These are phyloP conservation scores for Cyanidioschyzon merolae DNA, from an alignment of 23 red algal genomes.

Conservation along the genomic window DNA sequence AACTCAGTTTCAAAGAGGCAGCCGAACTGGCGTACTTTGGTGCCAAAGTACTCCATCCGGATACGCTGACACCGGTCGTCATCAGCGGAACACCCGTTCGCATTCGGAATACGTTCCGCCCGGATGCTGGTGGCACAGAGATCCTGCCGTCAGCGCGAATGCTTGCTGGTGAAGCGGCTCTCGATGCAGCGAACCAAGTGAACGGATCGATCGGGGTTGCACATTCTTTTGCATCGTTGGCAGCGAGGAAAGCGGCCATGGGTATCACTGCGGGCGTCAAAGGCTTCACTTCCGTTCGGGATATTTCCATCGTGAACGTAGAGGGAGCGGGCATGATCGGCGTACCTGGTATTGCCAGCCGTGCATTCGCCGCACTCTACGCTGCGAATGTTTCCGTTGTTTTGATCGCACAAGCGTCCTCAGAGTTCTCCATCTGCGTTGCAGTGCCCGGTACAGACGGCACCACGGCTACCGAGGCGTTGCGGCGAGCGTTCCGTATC, in stretches of 20 bases:
- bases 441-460: constrained; percentile 58
- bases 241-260: constrained; percentile 26
- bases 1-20: constrained; percentile 90
- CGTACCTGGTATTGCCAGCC: constrained; percentile 83
- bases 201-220: not conserved
- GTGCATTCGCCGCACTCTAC: constrained; percentile 69
- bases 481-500: constrained; percentile 58
- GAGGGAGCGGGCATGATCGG: constrained; percentile 99
- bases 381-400: constrained; percentile 50
- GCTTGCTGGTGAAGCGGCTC: not conserved
- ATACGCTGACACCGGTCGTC: constrained; percentile 82
- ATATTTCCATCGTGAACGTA: constrained; percentile 82
- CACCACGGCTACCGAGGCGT: constrained; percentile 35
- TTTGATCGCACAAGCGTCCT: constrained; percentile 87
- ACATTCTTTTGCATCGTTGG: not conserved
- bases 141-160: constrained; percentile 18
- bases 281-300: constrained; percentile 84
- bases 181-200: not conserved
- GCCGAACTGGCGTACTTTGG: constrained; percentile 97
- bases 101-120: constrained; percentile 67
- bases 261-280: constrained; percentile 53
- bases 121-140: constrained; percentile 36
- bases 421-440: constrained; percentile 90
- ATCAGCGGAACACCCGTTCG: constrained; percentile 50
- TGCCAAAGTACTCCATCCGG: constrained; percentile 86